Percentiles rank a stretch among this genome's conserved stretches.
phyloP scores from a whole-genome alignment of 768 basidiomycete genomes.

The Lyophyllum decastes region DNA sequence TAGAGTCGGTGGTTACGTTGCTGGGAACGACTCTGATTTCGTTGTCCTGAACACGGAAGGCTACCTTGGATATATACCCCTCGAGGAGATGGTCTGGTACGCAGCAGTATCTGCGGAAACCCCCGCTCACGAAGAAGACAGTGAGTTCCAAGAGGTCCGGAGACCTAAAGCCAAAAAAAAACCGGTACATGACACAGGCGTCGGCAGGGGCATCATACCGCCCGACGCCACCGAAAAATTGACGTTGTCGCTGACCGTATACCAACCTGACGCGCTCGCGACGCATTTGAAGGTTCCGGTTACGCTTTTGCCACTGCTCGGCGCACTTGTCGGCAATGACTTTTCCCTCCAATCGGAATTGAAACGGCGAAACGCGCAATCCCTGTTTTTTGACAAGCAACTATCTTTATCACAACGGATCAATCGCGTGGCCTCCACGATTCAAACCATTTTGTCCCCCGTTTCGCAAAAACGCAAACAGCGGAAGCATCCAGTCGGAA shows the following conservation, averaged over 20 bases:
- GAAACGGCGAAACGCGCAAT: constrained; percentile 51
- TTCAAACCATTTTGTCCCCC: constrained; percentile 55
- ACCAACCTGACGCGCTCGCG: constrained; percentile 63
- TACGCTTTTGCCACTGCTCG: constrained; percentile 74
- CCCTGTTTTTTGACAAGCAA: constrained; percentile 66
- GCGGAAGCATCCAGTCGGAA: constrained; percentile 56
- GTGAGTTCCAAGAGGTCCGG: constrained; percentile 60
- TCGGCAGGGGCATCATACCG: constrained; percentile 51
- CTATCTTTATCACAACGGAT: constrained; percentile 65
- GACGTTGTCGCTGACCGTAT: constrained; percentile 56
- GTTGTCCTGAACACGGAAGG: constrained; percentile 75
- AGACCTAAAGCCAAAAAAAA: constrained; percentile 55
- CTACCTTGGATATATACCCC: constrained; percentile 76
- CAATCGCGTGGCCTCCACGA: constrained; percentile 57
- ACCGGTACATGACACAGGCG: constrained; percentile 21
- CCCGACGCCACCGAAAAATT: constrained; percentile 44
- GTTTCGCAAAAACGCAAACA: constrained; percentile 47
- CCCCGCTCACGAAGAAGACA: constrained; percentile 39
- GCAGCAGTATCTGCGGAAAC: constrained; percentile 26
- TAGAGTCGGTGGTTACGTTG: constrained; percentile 69
- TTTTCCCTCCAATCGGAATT: constrained; percentile 58
- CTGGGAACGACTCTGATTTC: constrained; percentile 83
- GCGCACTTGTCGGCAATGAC: constrained; percentile 81
- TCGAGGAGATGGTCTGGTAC: constrained; percentile 77
- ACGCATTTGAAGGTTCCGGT: constrained; percentile 65